Conservation (phyloP, 1,284 basidiomycete species). For the Heliocybe sulcata region DNA sequence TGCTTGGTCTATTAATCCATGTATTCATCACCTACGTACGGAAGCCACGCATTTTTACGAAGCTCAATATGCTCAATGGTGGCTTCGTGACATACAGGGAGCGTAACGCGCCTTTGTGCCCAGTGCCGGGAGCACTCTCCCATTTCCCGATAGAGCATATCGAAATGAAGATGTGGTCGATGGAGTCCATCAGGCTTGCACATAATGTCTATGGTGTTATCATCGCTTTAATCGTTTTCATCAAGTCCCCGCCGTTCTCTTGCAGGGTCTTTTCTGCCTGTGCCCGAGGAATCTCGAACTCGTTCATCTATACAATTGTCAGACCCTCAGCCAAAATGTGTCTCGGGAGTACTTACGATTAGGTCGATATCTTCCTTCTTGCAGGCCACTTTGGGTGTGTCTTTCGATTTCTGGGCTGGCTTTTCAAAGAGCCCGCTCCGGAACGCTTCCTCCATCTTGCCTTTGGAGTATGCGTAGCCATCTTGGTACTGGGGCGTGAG, state of each 20-base stretch:
- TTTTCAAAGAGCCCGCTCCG: constrained; percentile 52
- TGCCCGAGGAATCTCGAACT: constrained; percentile 52
- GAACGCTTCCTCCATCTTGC: constrained; percentile 58
- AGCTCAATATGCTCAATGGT: neutral
- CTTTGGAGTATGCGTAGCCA: constrained; percentile 59
- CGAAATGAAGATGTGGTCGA: neutral
- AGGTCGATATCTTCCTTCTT: constrained; percentile 61
- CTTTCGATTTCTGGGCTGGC: constrained; percentile 31
- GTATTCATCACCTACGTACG: neutral
- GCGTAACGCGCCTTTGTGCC: too few relatives aligned
- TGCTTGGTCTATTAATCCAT: neutral
- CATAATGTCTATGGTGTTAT: constrained; percentile 10
- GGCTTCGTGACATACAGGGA: too few relatives aligned
- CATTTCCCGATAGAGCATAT: too few relatives aligned
- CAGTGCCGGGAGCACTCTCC: too few relatives aligned
- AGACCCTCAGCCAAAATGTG: neutral
- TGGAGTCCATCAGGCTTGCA: neutral
- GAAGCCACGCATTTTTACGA: neutral
- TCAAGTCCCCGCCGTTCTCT: constrained; percentile 29
- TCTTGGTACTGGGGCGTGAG: constrained; percentile 42
- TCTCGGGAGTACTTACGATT: constrained; percentile 34
- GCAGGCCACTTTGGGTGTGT: constrained; percentile 21
- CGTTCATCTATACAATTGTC: constrained; percentile 36
- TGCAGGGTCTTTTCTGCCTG: constrained; percentile 51
- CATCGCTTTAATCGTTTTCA: constrained; percentile 21